Conservation (phyloP, 495 filamentous ascomycete species). For the Cairneyella variabilis region DNA sequence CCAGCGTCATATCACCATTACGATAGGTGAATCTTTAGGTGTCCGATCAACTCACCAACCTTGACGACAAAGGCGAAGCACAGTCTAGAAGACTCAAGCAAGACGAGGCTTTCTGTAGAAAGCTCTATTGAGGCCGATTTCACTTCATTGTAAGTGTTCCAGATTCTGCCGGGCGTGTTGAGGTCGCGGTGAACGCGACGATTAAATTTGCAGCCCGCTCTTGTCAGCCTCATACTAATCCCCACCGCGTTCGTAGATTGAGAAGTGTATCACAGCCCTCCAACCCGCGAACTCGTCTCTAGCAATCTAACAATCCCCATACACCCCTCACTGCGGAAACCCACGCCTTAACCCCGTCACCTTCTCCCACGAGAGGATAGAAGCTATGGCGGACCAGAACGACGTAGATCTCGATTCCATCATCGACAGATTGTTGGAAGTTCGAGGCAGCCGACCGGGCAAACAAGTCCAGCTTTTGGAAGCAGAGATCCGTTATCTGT, state of each 20-base stretch:
- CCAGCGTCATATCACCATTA: neutral
- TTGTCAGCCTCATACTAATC: conserved; percentile 19
- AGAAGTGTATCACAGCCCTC: conserved; percentile 30
- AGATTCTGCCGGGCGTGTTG: neutral
- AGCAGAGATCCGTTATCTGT: conserved; percentile 94
- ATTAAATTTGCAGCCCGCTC: conserved; percentile 3
- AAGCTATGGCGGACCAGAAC: conserved; percentile 87
- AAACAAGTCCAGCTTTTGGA: conserved; percentile 98
- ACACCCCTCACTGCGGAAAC: conserved; percentile 22
- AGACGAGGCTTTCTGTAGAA: conserved; percentile 24
- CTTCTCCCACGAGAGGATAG: conserved; percentile 31
- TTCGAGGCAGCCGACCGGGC: conserved; percentile 94
- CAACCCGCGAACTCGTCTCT: conserved; percentile 18
- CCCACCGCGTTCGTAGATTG: conserved; percentile 11
- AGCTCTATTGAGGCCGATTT: conserved; percentile 27
- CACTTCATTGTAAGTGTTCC: conserved; percentile 28
- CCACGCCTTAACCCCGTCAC: conserved; percentile 15
- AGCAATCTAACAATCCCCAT: neutral
- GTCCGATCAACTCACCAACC: conserved; percentile 5
- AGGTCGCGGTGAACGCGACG: conserved; percentile 1
- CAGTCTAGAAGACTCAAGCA: neutral
- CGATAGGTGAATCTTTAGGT: conserved; percentile 4
- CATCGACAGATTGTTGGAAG: conserved; percentile 96
- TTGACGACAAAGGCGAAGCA: conserved; percentile 13
- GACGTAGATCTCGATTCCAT: conserved; percentile 99